Evolutionary conservation across 2,329 filamentous ascomycete genomes (phyloP), one percentile per base, ranked within the genome.

Genomic region (Talaromyces sp.): DNA sequence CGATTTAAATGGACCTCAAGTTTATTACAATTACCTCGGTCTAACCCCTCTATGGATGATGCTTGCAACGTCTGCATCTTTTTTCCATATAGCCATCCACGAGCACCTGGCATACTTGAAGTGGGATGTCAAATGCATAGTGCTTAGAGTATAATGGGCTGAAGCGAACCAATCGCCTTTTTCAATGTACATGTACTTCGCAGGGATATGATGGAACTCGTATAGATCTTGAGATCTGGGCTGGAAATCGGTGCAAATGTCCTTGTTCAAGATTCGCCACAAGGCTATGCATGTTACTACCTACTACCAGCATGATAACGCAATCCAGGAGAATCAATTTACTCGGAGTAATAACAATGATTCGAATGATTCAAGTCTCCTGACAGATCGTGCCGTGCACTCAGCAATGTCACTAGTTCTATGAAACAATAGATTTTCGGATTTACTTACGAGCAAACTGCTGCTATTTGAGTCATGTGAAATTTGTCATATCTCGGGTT

Each of bases 311-410:
- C 10, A 31, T 10, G 31, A 37, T 54, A 35, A 37, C n/a, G 31
- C 11, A 35, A 22, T 8, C 11, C 4, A 33, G n/a, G 16, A 52
- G 6, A n/a, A 14, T 49, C 31, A 52, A 9, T 52, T 52, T 39
- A 24, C 39, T 54, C 60, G 60, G 60, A 62, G 35, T 62, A 54
- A 43, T 33, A 37, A 39, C 60, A 33, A 62, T 31, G 47, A 31
- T 43, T 16, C 22, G 22, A 52, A 43, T 31, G 27, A 31, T 1
- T 31, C 27, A 6, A 31, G 27, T 24, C 16, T 37, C 11, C 27
- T 49, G 33, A 14, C 33, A 22, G 37, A 37, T 45, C 19, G 31
- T 35, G 33, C 31, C 35, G 13, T 50, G 16, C 8, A 52, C 27
- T 43, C 16, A n/a, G 39, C 27, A 56, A 14, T 22, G 2, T 37